Conservation (phyloP, 257 asterid genomes). For the Rehmannia glutinosa region DNA sequence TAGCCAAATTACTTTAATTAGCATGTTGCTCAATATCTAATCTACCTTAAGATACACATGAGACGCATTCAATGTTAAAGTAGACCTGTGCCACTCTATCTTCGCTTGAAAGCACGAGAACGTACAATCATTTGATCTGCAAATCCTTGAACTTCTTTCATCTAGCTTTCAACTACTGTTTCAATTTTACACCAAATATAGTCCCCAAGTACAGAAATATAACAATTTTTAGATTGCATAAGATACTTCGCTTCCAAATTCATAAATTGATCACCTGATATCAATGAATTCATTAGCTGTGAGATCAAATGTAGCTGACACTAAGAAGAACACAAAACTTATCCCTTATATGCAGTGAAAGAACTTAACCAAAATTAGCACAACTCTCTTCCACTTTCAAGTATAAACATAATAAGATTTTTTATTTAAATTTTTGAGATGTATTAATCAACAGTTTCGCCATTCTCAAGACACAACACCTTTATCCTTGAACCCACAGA, state of each 20-base stretch:
- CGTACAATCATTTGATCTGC: neutral
- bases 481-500: neutral
- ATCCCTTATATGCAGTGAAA: neutral
- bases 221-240: neutral
- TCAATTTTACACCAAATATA: neutral
- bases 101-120: neutral
- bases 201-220: neutral
- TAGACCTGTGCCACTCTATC: neutral
- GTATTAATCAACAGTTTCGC: neutral
- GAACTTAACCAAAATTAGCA: neutral
- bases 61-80: neutral
- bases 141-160: neutral
- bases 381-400: neutral
- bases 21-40: neutral
- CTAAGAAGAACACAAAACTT: neutral
- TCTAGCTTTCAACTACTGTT: neutral
- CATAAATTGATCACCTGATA: neutral
- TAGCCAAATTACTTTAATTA: neutral
- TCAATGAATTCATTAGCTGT: neutral
- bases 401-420: too few species aligned
- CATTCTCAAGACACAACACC: neutral
- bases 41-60: neutral
- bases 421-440: neutral
- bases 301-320: neutral
- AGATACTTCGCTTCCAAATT: neutral